Evolutionary conservation across 176 grass and related monocot species (phyloP).

Genomic region (Phoenix dactylifera): DNA sequence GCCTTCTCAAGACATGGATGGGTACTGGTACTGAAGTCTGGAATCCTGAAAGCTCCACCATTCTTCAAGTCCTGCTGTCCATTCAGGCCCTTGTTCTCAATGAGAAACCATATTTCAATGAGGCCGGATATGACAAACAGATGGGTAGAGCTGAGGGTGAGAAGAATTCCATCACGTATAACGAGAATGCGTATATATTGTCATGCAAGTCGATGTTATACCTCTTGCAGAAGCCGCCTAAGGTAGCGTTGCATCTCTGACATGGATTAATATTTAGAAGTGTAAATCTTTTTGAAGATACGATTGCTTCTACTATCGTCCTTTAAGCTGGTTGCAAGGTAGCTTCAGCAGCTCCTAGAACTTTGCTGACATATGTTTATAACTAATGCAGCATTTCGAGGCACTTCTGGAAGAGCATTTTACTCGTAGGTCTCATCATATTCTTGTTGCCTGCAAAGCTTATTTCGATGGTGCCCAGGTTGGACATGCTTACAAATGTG

Average conservation of each 20-base stretch:
- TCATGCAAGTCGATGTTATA: conserved; percentile 76
- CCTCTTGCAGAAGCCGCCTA: conserved; percentile 51
- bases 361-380: background rate
- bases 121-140: conserved; percentile 33
- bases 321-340: no score
- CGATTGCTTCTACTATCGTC: no score
- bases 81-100: conserved; percentile 83
- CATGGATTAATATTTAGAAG: no score
- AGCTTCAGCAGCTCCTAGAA: no score
- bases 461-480: conserved; percentile 74
- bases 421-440: background rate
- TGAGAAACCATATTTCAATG: conserved; percentile 73
- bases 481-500: conserved; percentile 27
- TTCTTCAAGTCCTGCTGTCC: conserved; percentile 65
- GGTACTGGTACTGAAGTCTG: conserved; percentile 62
- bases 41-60: conserved; percentile 47
- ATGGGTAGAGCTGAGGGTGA: conserved; percentile 40
- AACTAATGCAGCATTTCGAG: conserved; percentile 56
- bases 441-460: conserved; percentile 58
- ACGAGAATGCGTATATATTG: conserved; percentile 53
- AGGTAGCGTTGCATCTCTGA: conserved; percentile 27
- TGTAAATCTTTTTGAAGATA: no score
- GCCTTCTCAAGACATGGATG: conserved; percentile 71
- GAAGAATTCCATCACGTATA: conserved; percentile 50
- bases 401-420: conserved; percentile 60